Percentiles rank a stretch among this genome's conserved stretches.
phyloP scores from a whole-genome alignment of 192 early-diverging fungal species.

The Linnemannia schmuckeri region DNA sequence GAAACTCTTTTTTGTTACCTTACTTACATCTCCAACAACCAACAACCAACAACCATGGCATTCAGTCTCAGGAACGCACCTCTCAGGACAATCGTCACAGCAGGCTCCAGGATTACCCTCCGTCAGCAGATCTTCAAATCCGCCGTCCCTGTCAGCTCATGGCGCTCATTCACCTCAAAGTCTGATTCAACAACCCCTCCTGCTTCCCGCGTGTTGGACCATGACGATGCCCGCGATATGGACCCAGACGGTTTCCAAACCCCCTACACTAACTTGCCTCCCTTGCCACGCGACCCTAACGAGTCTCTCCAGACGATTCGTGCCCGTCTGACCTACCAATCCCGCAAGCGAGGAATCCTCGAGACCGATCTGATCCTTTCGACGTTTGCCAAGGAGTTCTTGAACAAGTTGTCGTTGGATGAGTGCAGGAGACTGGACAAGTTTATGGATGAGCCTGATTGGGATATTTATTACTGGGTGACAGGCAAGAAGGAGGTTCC shows the following conservation, averaged over 20 bases:
- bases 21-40: not conserved
- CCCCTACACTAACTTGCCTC: conserved; percentile 61
- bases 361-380: conserved; percentile 93
- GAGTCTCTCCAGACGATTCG: conserved; percentile 82
- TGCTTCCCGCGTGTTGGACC: conserved; percentile 25
- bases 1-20: not conserved
- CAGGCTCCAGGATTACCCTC: not conserved
- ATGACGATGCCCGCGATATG: conserved; percentile 48
- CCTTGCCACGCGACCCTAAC: conserved; percentile 66
- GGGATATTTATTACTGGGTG: conserved; percentile 98
- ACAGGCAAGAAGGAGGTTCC: conserved; percentile 76
- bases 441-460: conserved; percentile 91
- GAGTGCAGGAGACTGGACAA: conserved; percentile 84
- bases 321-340: conserved; percentile 85
- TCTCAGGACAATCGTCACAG: not conserved
- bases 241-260: conserved; percentile 52
- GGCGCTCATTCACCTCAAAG: conserved; percentile 30
- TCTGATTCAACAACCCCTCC: not conserved
- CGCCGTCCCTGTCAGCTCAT: not conserved
- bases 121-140: not conserved
- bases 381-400: conserved; percentile 83
- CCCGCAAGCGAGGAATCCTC: conserved; percentile 94
- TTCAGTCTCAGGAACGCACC: conserved; percentile 7
- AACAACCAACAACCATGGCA: not conserved
- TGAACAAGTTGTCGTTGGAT: conserved; percentile 62